Base-by-base conservation (phyloP, 2,329 filamentous ascomycete genomes). In the Botrytis porri region DNA sequence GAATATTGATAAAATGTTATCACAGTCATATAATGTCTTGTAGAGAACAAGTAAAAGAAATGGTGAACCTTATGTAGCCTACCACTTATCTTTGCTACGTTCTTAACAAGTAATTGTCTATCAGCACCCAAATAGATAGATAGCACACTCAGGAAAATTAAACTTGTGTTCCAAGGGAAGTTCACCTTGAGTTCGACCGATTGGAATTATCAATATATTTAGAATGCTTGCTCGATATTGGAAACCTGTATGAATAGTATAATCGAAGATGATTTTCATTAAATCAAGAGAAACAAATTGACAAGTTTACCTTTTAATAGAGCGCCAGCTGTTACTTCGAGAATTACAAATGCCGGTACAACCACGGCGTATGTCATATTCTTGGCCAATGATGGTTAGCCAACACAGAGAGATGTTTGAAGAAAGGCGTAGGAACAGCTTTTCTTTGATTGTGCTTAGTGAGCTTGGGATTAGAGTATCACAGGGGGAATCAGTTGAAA, bases 261-360 rank as follows among this genome's bases (percentile, higher is more conserved):
- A 8, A 54, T 18, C 2, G n/a, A 3, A 1, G n/a, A 18, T 9
- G 0, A n/a, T 14, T n/a, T 54, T 3, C 3, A 16, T 54, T 29
- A 14, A 14, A 18, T n/a, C 5, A 54, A 4, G n/a, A 18, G 6
- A 9, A 29, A 14, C n/a, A 57, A 57, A 29, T 4, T 14, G 14
- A 29, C 32, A 16, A 3, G n/a, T 9, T 57, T 1, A 18, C 7
- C 14, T 29, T n/a, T 3, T 18, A 9, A 32, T 14, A 9, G n/a
- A 18, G 7, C 32, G 3, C 9, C 32, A 9, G 7, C 7, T 29
- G 0, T 57, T 29, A 8, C 32, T 18, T 18, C 3, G 3, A 18
- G 3, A 54, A 29, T 8, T 9, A 1, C 1, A 57, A 1, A 29
- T 7, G 51, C 18, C 1, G 51, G 14, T 18, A 29, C 4, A 4